Evolutionary conservation across 2,329 filamentous ascomycete genomes (phyloP).

Genomic region (Ceratocystiopsis brevicomis): DNA sequence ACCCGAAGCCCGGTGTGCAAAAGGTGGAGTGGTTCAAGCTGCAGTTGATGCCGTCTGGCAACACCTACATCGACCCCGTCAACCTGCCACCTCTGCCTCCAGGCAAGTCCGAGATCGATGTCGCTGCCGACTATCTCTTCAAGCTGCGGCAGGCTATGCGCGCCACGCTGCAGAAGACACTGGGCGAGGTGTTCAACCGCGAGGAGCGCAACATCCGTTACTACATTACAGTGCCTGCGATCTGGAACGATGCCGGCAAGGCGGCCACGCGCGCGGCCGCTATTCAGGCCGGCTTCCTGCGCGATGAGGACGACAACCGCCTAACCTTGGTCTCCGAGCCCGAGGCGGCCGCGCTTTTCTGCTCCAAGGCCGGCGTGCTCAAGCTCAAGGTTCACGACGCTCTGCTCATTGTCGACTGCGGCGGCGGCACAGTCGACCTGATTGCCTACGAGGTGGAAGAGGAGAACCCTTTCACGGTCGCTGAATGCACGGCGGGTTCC

Average conservation of each 20-base stretch:
- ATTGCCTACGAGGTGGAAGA: constrained; percentile 98
- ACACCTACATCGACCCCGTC: constrained; percentile 98
- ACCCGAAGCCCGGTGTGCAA: constrained; percentile 92
- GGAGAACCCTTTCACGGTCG: constrained; percentile 89
- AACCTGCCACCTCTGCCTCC: constrained; percentile 93
- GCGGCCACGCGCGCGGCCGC: constrained; percentile 88
- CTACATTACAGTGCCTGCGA: constrained; percentile 95
- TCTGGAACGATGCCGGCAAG: constrained; percentile 98
- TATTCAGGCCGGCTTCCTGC: constrained; percentile 89
- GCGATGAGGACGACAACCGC: constrained; percentile 94
- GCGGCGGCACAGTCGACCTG: constrained; percentile 94
- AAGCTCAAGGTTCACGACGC: constrained; percentile 97
- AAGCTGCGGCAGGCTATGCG: constrained; percentile 96
- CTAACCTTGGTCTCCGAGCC: constrained; percentile 90
- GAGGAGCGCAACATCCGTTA: constrained; percentile 97
- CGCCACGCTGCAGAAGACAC: constrained; percentile 82
- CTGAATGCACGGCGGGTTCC: constrained; percentile 90
- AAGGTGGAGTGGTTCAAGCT: constrained; percentile 99
- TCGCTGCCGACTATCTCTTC: constrained; percentile 97
- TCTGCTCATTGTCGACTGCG: constrained; percentile 95
- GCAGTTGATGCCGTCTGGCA: constrained; percentile 94
- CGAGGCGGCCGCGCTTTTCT: constrained; percentile 93
- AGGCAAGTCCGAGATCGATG: constrained; percentile 96
- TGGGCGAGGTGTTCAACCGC: constrained; percentile 93
- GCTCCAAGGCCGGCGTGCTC: constrained; percentile 85